Evolutionary conservation across 352 stramenopile species (phyloP), one percentile per base, ranked within the genome.

Genomic region (Lagenidium giganteum): DNA sequence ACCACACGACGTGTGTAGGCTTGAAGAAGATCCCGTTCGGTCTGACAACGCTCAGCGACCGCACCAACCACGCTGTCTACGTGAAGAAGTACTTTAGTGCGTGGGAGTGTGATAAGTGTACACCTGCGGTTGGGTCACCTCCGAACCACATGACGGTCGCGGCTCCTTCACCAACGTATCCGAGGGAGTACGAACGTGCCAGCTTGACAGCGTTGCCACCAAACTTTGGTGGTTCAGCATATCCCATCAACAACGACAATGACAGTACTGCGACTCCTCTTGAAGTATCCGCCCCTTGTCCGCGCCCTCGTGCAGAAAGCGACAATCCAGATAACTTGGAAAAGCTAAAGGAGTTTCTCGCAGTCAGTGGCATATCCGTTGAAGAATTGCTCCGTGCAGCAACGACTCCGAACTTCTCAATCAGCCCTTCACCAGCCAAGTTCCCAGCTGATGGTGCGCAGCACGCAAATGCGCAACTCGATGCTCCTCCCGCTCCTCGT

Each of bases 71-170:
- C 41, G 55, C 51, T 7, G 65, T 83, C 4, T 93, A 93, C 27
- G 59, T 90, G 7, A 88, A 85, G 40, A 93, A 93, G 53, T 90
- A 87, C 55, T 90, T 93, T 24, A 83, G 64, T 18, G 62, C 52
- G 0, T 93, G 80, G 80, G 67, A 83, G 37, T 93, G 80, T 35
- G 62, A 87, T 40, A 45, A 47, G 2, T 93, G 80, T 18, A 38
- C 57, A 11, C 43, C 67, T 12, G 13, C 28, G n/a, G n/a, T n/a
- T n/a, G n/a, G n/a, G n/a, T n/a, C n/a, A n/a, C n/a, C n/a, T n/a
- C n/a, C n/a, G n/a, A n/a, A n/a, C n/a, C n/a, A n/a, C n/a, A n/a
- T n/a, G n/a, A n/a, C n/a, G n/a, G n/a, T n/a, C n/a, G n/a, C n/a
- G n/a, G n/a, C n/a, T n/a, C n/a, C n/a, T n/a, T n/a, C n/a, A n/a